Percentiles rank a stretch among this genome's conserved stretches.
Evolutionary conservation across 176 grass and related monocot genomes (phyloP).

Genomic region (Ananas comosus): DNA sequence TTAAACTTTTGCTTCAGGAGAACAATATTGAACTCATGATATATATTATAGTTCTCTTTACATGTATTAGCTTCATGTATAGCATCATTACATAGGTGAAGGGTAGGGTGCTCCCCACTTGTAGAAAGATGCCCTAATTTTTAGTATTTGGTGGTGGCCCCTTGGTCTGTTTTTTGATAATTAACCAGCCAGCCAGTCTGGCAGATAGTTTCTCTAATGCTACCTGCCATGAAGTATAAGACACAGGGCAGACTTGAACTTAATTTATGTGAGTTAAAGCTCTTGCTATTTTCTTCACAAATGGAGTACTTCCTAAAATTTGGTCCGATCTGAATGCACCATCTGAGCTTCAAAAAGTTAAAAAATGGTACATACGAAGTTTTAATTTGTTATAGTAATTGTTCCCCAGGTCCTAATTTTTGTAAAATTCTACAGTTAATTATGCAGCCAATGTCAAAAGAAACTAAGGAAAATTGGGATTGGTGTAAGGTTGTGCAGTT

Average conservation of each 20-base stretch:
- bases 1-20: no score
- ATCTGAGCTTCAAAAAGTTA: no score
- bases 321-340: no score
- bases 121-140: conserved; percentile 12
- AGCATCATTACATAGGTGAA: neutral
- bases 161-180: neutral
- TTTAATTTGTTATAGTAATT: neutral
- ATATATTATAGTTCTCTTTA: no score
- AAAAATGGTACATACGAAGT: neutral
- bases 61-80: no score
- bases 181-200: neutral
- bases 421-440: no score
- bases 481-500: no score
- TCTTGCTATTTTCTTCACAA: neutral
- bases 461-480: no score
- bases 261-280: neutral
- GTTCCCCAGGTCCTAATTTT: neutral
- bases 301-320: no score
- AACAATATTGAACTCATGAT: no score
- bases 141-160: neutral
- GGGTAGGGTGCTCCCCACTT: conserved; percentile 18
- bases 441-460: no score
- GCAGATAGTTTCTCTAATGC: conserved; percentile 3
- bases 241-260: neutral
- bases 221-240: neutral